Base-by-base conservation (phyloP, 805 yeast genomes). In the Kazachstania taianensis region DNA sequence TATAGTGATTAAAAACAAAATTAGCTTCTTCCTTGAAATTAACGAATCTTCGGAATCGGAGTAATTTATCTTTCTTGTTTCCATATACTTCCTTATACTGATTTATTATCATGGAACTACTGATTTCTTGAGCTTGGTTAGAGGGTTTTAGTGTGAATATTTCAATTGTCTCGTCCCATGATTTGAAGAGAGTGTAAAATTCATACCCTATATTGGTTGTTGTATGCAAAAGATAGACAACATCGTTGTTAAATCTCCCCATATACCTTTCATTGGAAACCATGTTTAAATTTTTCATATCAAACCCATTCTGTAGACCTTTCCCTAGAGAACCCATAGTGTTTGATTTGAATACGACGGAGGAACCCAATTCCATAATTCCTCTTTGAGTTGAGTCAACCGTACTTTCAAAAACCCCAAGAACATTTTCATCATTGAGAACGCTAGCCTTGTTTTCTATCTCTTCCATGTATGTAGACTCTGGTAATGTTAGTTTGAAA, bases 271-370 rank as follows among this genome's bases (percentile, higher is more conserved):
- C 66, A 10, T 70, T 52, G 5, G 73, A 72, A 5, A 69, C 60
- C 36, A 60, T 52, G 20, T 63, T 61, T 24, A 74, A 57, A 54
- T 78, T 76, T 34, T 72, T 72, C 38, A 72, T 51, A 10, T 80
- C 74, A 57, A 94, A 94, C 1, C 98, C 98, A 40, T 72, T 70
- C 46, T 83, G 86, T 39, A 92, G 62, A 20, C 96, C 94, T 48
- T 71, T 73, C 6, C 96, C 94, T 7, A 94, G 63, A 0, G 86
- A 75, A 7, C 96, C 96, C n/a, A 83, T 72, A 37, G 71, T 67
- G 1, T 74, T 63, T 30, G 79, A 78, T 43, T 76, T 83, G 43
- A 87, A 79, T 12, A 67, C 67, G 15, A 87, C 81, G 12, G 74
- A 66, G 17, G 77, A 66, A 3, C 98, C 97, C 13, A 92, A 61